These are phyloP conservation scores for Posidonia oceanica DNA, from an alignment of 116 monocot genomes.

Conservation along the genomic window DNA sequence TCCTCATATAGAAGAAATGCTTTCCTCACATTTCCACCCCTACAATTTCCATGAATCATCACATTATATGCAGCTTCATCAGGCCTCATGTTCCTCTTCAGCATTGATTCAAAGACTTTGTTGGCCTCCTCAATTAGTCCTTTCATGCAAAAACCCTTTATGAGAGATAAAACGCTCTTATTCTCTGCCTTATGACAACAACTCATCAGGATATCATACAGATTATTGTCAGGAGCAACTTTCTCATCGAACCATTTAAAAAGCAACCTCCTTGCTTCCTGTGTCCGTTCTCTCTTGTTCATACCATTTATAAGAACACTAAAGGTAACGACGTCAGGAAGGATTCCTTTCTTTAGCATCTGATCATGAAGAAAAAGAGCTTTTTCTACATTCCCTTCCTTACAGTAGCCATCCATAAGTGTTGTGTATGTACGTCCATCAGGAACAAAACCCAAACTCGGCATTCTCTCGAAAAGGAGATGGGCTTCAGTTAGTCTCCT, in stretches of 20 bases:
- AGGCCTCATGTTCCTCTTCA: conserved; percentile 7
- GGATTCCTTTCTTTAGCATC: conserved; percentile 22
- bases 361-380: conserved; percentile 25
- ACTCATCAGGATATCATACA: conserved; percentile 16
- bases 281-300: conserved; percentile 15
- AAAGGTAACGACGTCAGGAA: conserved; percentile 30
- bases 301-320: conserved; percentile 33
- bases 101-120: conserved; percentile 19
- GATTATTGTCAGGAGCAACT: conserved; percentile 14
- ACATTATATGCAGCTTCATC: conserved; percentile 22
- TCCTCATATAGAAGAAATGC: conserved; percentile 20
- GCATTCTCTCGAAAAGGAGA: conserved; percentile 33
- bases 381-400: conserved; percentile 35
- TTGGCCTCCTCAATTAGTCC: conserved; percentile 26
- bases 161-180: conserved; percentile 11
- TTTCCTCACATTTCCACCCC: conserved; percentile 17
- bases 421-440: conserved; percentile 37
- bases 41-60: conserved; percentile 31
- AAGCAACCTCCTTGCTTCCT: conserved; percentile 22
- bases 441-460: conserved; percentile 17
- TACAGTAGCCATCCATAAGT: conserved; percentile 43
- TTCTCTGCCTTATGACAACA: conserved; percentile 7
- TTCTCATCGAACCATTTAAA: conserved; percentile 18
- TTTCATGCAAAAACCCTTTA: conserved; percentile 27
- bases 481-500: conserved; percentile 24